Percentiles rank a stretch among this genome's conserved stretches.
phyloP scores from a whole-genome alignment of 106 monocot genomes.

The Posidonia australis region DNA sequence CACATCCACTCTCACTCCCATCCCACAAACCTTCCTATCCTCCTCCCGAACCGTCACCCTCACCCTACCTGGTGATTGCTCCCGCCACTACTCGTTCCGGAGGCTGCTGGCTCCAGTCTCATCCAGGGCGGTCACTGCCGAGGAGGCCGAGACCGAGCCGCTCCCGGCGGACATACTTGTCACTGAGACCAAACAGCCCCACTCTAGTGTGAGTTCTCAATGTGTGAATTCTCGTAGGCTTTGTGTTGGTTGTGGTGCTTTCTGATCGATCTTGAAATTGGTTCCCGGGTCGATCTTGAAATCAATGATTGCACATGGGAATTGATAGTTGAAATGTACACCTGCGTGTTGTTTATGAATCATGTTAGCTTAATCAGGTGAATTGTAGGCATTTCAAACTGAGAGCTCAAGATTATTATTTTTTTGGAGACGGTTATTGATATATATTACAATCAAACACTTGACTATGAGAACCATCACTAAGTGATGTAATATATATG shows the following conservation, averaged over 20 bases:
- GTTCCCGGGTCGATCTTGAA: too few species aligned
- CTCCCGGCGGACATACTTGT: conserved; percentile 36
- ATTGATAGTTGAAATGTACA: too few species aligned
- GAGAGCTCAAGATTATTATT: too few species aligned
- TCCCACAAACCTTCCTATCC: background rate
- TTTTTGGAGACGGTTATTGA: too few species aligned
- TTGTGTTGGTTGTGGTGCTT: background rate
- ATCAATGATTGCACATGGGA: too few species aligned
- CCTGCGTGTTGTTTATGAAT: too few species aligned
- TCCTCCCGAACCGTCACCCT: background rate
- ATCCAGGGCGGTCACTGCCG: conserved; percentile 25
- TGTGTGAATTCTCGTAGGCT: background rate
- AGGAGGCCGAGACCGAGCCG: conserved; percentile 23
- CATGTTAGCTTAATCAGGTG: too few species aligned
- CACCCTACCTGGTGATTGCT: background rate
- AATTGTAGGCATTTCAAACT: too few species aligned
- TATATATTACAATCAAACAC: too few species aligned
- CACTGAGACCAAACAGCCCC: conserved; percentile 51
- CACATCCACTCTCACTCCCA: too few species aligned
- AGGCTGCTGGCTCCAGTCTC: conserved; percentile 13
- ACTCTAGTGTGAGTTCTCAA: conserved; percentile 49
- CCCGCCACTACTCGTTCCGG: background rate
- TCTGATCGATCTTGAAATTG: background rate
- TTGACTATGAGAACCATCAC: too few species aligned
- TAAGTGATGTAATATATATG: too few species aligned